A percentile compares a stretch with the other conserved stretches of the same genome.
phyloP scores from a whole-genome alignment of 345 rosid species.

The Microthlaspi erraticum region DNA sequence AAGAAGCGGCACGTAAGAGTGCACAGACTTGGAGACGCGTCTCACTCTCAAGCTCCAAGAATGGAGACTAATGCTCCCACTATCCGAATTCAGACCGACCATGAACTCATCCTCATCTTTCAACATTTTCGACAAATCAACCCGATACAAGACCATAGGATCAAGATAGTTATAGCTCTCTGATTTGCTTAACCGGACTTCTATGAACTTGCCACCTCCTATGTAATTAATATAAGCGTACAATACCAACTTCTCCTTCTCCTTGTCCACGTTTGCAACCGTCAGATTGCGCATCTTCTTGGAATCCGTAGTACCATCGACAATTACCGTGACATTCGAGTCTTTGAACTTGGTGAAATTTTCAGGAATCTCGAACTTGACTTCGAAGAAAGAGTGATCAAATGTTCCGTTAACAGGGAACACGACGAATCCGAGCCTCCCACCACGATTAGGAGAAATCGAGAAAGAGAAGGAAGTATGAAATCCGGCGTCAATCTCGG shows the following conservation, averaged over 20 bases:
- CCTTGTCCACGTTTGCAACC: conserved; percentile 46
- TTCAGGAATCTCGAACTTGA: conserved; percentile 56
- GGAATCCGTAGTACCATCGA: conserved; percentile 53
- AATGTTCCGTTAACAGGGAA: conserved; percentile 52
- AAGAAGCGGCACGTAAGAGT: conserved; percentile 52
- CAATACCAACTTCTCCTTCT: conserved; percentile 45
- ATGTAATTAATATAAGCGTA: conserved; percentile 73
- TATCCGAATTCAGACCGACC: conserved; percentile 70
- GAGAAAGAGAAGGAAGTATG: conserved; percentile 71
- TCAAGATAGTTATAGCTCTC: conserved; percentile 49
- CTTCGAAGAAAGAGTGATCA: conserved; percentile 44
- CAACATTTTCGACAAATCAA: conserved; percentile 63
- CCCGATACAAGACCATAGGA: conserved; percentile 50
- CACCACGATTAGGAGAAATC: conserved; percentile 51
- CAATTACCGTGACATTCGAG: conserved; percentile 58
- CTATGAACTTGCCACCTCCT: conserved; percentile 62
- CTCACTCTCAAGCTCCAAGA: conserved; percentile 75
- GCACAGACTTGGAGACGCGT: conserved; percentile 56
- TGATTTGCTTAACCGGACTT: conserved; percentile 63
- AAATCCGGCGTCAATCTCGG: conserved; percentile 56
- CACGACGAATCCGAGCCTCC: conserved; percentile 70
- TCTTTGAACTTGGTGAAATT: conserved; percentile 45
- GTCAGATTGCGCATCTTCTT: conserved; percentile 53
- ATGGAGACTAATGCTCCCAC: conserved; percentile 53
- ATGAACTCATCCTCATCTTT: conserved; percentile 51